These are phyloP conservation scores for Thymus mandschuricus DNA, from an alignment of 257 asterid genomes.

Conservation along the genomic window DNA sequence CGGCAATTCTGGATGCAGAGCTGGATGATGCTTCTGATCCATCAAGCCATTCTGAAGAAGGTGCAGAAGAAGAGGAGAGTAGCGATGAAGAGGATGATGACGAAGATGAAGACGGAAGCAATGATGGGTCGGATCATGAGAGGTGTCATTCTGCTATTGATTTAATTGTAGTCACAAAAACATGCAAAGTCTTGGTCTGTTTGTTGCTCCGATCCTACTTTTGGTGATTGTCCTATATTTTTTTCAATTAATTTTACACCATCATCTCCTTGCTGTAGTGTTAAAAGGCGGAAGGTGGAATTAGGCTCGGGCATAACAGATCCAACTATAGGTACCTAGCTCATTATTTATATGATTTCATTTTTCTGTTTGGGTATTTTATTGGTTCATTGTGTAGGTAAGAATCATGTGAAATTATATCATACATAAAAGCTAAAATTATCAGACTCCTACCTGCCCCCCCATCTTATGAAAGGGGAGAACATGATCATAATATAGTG, in stretches of 20 bases:
- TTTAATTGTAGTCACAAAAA: conserved; percentile 12
- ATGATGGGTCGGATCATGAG: conserved; percentile 35
- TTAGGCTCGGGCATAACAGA: conserved; percentile 33
- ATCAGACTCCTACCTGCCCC: conserved; percentile 4
- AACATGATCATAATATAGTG: neutral
- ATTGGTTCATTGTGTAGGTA: neutral
- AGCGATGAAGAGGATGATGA: conserved; percentile 35
- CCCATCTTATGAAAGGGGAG: conserved; percentile 1
- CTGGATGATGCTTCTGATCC: conserved; percentile 65
- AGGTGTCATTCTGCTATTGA: conserved; percentile 39
- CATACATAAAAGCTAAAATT: conserved; percentile 4
- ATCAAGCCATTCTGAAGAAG: conserved; percentile 47
- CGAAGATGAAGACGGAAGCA: conserved; percentile 9
- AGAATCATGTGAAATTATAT: neutral
- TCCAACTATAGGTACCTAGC: conserved; percentile 43
- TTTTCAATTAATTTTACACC: conserved; percentile 13
- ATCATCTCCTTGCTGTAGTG: conserved; percentile 42
- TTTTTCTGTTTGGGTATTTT: neutral
- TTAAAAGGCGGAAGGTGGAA: conserved; percentile 77
- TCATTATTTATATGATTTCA: conserved; percentile 17
- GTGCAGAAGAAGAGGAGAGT: conserved; percentile 42
- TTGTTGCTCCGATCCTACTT: neutral
- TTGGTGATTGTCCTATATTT: conserved; percentile 15
- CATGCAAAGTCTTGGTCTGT: neutral
- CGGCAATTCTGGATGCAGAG: conserved; percentile 73